Percentiles rank a stretch among this genome's conserved stretches.
phyloP scores from a whole-genome alignment of 768 basidiomycete genomes.

The Cyclocybe cylindracea region DNA sequence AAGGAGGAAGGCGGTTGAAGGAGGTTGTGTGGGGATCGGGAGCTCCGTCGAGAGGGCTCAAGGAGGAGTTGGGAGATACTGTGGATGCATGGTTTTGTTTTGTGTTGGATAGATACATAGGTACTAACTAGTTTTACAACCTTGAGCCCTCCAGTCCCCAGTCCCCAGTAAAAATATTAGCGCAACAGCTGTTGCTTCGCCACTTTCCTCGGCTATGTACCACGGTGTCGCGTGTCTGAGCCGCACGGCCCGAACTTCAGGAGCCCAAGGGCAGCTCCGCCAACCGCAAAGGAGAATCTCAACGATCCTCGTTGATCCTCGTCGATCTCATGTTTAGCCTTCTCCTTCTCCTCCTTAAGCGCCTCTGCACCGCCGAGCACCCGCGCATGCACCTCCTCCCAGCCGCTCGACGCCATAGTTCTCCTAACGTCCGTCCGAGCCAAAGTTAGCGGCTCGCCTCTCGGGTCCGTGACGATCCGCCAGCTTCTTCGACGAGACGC shows the following conservation, averaged over 20 bases:
- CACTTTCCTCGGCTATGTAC: no score
- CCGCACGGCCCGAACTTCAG: background rate
- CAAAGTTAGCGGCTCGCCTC: slow-evolving; percentile 85
- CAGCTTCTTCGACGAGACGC: slow-evolving; percentile 89
- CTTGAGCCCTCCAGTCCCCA: no score
- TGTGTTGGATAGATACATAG: no score
- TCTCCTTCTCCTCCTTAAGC: slow-evolving; percentile 31
- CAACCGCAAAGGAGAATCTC: no score
- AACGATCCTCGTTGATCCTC: background rate
- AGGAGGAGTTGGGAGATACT: no score
- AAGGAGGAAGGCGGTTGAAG: slow-evolving; percentile 9
- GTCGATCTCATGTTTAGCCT: slow-evolving; percentile 7
- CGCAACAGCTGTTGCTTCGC: no score
- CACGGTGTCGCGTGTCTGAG: background rate
- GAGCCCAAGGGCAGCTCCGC: no score
- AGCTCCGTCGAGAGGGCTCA: no score
- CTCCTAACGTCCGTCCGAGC: slow-evolving; percentile 79
- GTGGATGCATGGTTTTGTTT: no score
- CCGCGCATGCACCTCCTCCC: slow-evolving; percentile 64
- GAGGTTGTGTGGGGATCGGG: slow-evolving; percentile 20
- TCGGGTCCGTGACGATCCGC: slow-evolving; percentile 83
- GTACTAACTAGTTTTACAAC: no score
- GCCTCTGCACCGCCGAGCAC: slow-evolving; percentile 78
- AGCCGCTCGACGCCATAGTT: slow-evolving; percentile 86
- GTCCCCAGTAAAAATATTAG: no score